Conservation (phyloP, 169 alveolate genomes). For the Cryptosporidium baileyi region DNA sequence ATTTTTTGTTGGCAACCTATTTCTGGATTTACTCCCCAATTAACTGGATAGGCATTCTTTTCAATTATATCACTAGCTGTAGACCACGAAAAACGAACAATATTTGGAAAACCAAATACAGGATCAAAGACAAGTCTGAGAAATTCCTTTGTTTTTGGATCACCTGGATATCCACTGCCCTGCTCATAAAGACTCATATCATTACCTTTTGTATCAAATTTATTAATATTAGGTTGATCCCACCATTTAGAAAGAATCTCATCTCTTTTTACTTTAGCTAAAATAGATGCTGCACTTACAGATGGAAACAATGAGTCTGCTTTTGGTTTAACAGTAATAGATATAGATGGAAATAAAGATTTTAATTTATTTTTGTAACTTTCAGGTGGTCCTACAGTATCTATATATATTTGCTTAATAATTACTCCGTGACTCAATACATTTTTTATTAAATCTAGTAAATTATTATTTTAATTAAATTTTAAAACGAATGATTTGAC, state of each 20-base stretch:
- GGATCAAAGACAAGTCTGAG: constrained; percentile 85
- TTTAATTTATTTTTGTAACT: constrained; percentile 84
- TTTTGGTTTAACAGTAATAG: constrained; percentile 86
- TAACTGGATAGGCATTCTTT: constrained; percentile 76
- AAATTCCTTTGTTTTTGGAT: constrained; percentile 90
- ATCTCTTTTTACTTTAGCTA: constrained; percentile 97
- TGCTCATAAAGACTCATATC: constrained; percentile 74
- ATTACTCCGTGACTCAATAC: constrained; percentile 74
- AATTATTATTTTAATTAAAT: background rate
- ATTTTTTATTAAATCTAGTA: constrained; percentile 73
- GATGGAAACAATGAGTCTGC: constrained; percentile 95
- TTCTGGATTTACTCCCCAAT: constrained; percentile 80
- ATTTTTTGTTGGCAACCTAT: constrained; percentile 32
- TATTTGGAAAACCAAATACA: constrained; percentile 92
- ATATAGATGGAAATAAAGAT: constrained; percentile 79
- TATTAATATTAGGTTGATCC: constrained; percentile 68
- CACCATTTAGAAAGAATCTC: constrained; percentile 18
- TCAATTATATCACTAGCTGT: constrained; percentile 83
- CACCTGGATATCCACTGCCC: constrained; percentile 93
- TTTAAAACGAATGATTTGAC: background rate
- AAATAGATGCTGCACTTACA: constrained; percentile 97
- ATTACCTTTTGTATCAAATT: constrained; percentile 71
- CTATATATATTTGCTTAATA: constrained; percentile 85
- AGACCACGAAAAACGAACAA: constrained; percentile 88
- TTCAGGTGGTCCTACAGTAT: constrained; percentile 94